A percentile compares a stretch with the other conserved stretches of the same genome.
Conservation (phyloP, 163 green algal species). For the Scenedesmus sp. region DNA sequence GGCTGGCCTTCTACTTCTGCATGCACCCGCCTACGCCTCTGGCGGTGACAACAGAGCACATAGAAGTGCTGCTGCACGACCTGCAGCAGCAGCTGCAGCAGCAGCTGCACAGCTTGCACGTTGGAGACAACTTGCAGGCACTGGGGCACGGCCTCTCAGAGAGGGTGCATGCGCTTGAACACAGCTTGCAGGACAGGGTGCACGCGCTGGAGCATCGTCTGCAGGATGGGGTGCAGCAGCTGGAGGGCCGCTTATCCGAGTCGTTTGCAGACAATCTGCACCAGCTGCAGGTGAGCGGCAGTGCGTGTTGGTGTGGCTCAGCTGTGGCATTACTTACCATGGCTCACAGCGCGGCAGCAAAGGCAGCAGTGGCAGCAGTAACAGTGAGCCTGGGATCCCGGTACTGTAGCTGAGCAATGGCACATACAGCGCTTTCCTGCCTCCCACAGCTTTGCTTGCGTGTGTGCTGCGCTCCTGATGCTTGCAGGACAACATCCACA, state of each 20-base stretch:
- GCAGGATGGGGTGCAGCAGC: constrained; percentile 44
- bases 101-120: constrained; percentile 53
- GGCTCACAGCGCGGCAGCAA: too few relatives aligned
- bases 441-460: not conserved
- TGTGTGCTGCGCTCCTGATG: not conserved
- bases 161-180: constrained; percentile 52
- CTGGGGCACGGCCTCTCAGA: constrained; percentile 33
- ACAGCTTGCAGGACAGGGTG: constrained; percentile 58
- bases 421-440: too few relatives aligned
- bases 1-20: constrained; percentile 73
- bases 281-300: constrained; percentile 24
- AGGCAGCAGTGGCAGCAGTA: too few relatives aligned
- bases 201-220: constrained; percentile 63
- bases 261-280: constrained; percentile 59
- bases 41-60: constrained; percentile 66
- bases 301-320: not conserved
- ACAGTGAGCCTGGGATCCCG: too few relatives aligned
- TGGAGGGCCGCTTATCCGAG: constrained; percentile 43
- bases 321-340: too few relatives aligned
- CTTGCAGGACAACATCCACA: constrained; percentile 22
- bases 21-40: constrained; percentile 65
- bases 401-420: too few relatives aligned
- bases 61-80: constrained; percentile 64
- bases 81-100: constrained; percentile 57
- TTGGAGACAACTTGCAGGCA: constrained; percentile 47